These are phyloP conservation scores for Trypanosoma theileri DNA, from an alignment of 208 protist species.

Conservation along the genomic window DNA sequence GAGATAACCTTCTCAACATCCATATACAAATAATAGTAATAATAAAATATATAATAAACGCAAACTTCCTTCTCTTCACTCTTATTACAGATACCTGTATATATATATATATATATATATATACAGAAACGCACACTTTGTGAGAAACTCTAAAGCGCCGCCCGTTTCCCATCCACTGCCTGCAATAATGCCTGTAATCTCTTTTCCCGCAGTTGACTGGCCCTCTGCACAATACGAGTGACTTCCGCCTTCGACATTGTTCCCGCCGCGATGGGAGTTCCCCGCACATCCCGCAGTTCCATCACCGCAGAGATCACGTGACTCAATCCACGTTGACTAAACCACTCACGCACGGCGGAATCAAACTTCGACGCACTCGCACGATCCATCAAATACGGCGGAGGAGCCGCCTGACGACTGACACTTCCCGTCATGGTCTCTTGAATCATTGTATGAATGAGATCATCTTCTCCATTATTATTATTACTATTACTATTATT, in stretches of 20 bases:
- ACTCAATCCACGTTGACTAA: slow-evolving; percentile 73
- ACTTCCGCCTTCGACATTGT: slow-evolving; percentile 35
- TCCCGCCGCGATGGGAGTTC: slow-evolving; percentile 22
- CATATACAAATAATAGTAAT: slow-evolving; percentile 14
- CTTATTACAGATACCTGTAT: neutral
- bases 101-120: too few relatives aligned
- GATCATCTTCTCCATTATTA: slow-evolving; percentile 30
- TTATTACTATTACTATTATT: neutral
- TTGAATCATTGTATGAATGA: slow-evolving; percentile 69
- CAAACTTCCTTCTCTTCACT: neutral
- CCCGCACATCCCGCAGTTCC: slow-evolving; percentile 55
- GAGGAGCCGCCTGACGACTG: slow-evolving; percentile 28
- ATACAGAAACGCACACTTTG: neutral
- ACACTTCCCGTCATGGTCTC: slow-evolving; percentile 58
- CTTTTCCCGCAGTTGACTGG: slow-evolving; percentile 42
- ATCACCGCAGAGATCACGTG: slow-evolving; percentile 67
- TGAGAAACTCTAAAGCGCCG: slow-evolving; percentile 27
- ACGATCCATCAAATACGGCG: slow-evolving; percentile 69
- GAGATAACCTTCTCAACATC: neutral
- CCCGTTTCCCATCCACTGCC: slow-evolving; percentile 56
- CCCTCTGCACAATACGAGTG: slow-evolving; percentile 31
- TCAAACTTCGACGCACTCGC: slow-evolving; percentile 88
- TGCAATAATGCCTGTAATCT: slow-evolving; percentile 46
- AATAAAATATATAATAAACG: slow-evolving; percentile 7
- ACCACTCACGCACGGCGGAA: slow-evolving; percentile 79